These are phyloP conservation scores for Allium sativum DNA, from an alignment of 106 monocot genomes.

Conservation along the genomic window DNA sequence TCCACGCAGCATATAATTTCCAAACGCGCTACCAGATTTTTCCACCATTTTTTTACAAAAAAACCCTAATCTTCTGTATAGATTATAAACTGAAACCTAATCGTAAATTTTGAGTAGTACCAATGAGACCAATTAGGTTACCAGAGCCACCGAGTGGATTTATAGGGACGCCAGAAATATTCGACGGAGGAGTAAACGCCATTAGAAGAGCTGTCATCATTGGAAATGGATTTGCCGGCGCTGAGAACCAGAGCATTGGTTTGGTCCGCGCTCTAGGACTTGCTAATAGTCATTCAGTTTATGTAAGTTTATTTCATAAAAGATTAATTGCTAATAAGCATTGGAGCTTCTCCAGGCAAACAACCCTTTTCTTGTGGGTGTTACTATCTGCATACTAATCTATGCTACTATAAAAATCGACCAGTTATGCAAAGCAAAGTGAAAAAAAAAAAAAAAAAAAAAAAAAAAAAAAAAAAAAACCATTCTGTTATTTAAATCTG, in stretches of 20 bases:
- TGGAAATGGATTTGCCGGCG: slow-evolving; percentile 77
- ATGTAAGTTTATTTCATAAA: slow-evolving; percentile 26
- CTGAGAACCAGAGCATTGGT: slow-evolving; percentile 91
- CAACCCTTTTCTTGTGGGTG: too few relatives aligned
- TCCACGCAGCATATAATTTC: too few relatives aligned
- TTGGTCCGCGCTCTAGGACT: slow-evolving; percentile 87
- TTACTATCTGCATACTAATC: too few relatives aligned
- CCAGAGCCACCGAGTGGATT: slow-evolving; percentile 71
- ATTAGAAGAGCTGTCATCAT: slow-evolving; percentile 81
- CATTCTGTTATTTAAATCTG: too few relatives aligned
- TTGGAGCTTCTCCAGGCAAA: too few relatives aligned
- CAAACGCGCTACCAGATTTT: too few relatives aligned
- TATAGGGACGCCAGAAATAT: slow-evolving; percentile 79
- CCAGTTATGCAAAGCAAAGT: too few relatives aligned
- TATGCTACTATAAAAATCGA: too few relatives aligned
- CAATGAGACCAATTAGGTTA: slow-evolving; percentile 77
- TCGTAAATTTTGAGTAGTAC: not conserved
- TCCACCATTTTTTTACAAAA: too few relatives aligned
- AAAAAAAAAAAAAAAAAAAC: too few relatives aligned
- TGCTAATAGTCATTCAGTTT: slow-evolving; percentile 44
- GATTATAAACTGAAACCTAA: not conserved
- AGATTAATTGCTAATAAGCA: too few relatives aligned
- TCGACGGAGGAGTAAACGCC: slow-evolving; percentile 65
- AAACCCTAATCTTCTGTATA: not conserved
- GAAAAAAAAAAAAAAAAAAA: too few relatives aligned